Evolutionary conservation across 352 stramenopile species (phyloP).

Genomic region (Globisporangium yorkense): DNA sequence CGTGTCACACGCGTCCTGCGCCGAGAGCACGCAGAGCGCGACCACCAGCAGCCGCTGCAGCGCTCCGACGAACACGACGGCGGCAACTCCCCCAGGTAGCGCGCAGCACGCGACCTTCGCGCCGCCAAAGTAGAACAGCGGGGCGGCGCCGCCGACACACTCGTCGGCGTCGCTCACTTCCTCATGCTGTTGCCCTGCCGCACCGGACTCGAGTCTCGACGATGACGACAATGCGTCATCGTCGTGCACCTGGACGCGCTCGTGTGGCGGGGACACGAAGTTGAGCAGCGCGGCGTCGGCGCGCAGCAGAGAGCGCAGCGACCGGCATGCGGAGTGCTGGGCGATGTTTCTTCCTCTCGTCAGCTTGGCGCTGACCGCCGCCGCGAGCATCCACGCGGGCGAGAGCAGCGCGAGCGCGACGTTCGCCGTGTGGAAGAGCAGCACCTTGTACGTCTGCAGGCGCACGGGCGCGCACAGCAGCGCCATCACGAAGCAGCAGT

Average conservation of each 20-base stretch:
- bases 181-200: conserved; percentile 2
- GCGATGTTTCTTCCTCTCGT: conserved; percentile 4
- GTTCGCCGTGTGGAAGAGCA: conserved; percentile 52
- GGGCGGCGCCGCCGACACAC: not conserved
- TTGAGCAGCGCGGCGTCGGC: conserved; percentile 55
- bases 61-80: conserved; percentile 38
- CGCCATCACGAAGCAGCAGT: conserved; percentile 47
- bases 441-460: conserved; percentile 45
- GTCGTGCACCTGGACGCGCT: conserved; percentile 49
- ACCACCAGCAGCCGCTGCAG: conserved; percentile 28
- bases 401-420: conserved; percentile 35
- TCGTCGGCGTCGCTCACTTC: too few species aligned
- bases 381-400: conserved; percentile 17
- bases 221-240: conserved; percentile 31
- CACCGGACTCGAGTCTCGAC: not conserved
- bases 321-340: conserved; percentile 20
- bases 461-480: conserved; percentile 47
- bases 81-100: conserved; percentile 31
- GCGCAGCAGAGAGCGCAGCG: conserved; percentile 30
- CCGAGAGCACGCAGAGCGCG: conserved; percentile 12
- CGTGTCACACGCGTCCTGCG: conserved; percentile 1
- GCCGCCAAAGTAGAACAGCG: conserved; percentile 52
- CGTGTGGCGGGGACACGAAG: conserved; percentile 33
- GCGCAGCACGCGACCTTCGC: conserved; percentile 50
- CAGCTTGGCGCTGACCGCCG: conserved; percentile 23